Base-by-base conservation (phyloP, 768 basidiomycete species). In the Tylopilus intermedius region DNA sequence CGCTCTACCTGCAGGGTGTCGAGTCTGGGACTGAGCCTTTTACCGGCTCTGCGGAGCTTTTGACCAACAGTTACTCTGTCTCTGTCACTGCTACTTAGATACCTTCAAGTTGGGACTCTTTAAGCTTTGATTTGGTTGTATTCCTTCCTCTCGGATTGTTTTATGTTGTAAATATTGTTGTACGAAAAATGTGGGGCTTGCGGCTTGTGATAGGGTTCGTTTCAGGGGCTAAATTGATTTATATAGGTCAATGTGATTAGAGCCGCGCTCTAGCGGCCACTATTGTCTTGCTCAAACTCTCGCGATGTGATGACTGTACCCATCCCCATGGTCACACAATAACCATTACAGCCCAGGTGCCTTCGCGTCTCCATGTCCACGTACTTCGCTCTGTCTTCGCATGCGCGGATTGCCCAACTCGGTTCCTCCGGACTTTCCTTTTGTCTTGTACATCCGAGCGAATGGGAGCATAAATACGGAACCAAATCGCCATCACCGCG, bases 271-370 rank as follows among this genome's bases (percentile, higher is more conserved):
- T 64, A n/a, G n/a, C n/a, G n/a, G n/a, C n/a, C n/a, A n/a, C n/a
- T n/a, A 66, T 67, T 67, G 65, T 67, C 56, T 62, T 55, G 46
- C 50, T 53, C 52, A 44, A 61, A 57, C 51, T 5, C 51, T 5
- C 50, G 9, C 8, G 27, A 43, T 52, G 11, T 14, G 55, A 59
- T 47, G 10, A 14, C 8, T 43, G 22, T 8, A 27, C n/a, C 22
- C 43, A 58, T 67, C 56, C 22, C 66, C 62, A 67, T 67, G 62
- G 66, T 63, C 53, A 58, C 66, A 67, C 62, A 67, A 67, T 67
- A 67, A 51, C 38, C 55, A 33, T 33, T 47, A 53, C 45, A 47
- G 52, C 48, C 54, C n/a, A 38, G 37, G 30, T 55, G 22, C 35
- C 42, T 58, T 57, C 53, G 51, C 46, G 53, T 64, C 53, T 51